A percentile compares a stretch with the other conserved stretches of the same genome.
phyloP scores from a whole-genome alignment of 176 grass and related monocot genomes.

The Oryza nivara region DNA sequence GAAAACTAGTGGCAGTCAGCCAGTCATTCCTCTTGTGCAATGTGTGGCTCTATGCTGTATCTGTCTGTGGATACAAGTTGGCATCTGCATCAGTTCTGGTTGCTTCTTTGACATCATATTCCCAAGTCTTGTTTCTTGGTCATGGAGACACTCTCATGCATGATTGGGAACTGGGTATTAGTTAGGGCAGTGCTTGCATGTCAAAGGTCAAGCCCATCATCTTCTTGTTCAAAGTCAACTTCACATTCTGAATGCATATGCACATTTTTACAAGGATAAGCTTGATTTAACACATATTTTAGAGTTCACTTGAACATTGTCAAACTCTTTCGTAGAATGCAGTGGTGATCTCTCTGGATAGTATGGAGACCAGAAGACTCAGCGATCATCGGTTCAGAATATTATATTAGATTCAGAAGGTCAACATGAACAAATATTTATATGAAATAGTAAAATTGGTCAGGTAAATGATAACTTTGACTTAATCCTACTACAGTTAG shows the following conservation, averaged over 20 bases:
- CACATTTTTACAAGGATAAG: background rate
- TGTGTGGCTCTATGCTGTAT: slow-evolving; percentile 6
- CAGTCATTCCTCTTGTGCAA: background rate
- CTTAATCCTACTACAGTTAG: background rate
- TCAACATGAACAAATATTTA: slow-evolving; percentile 3
- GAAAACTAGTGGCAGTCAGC: background rate
- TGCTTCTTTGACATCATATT: slow-evolving; percentile 16
- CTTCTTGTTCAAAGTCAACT: slow-evolving; percentile 31
- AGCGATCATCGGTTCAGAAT: background rate
- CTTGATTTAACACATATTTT: slow-evolving; percentile 1
- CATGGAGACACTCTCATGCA: slow-evolving; percentile 29
- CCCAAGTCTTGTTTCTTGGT: background rate
- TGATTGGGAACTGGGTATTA: slow-evolving; percentile 40
- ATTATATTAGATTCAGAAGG: background rate
- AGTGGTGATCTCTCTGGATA: background rate
- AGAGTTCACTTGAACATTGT: slow-evolving; percentile 17
- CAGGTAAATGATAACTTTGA: background rate
- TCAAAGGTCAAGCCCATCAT: slow-evolving; percentile 23
- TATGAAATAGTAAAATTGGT: background rate
- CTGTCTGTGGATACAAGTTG: slow-evolving; percentile 34
- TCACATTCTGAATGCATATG: background rate
- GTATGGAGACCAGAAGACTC: background rate
- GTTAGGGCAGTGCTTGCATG: slow-evolving; percentile 21
- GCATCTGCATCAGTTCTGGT: slow-evolving; percentile 8
- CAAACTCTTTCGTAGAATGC: slow-evolving; percentile 9